phyloP scores from a whole-genome alignment of 2,329 filamentous ascomycete species.

The Lecanosticta acicola region DNA sequence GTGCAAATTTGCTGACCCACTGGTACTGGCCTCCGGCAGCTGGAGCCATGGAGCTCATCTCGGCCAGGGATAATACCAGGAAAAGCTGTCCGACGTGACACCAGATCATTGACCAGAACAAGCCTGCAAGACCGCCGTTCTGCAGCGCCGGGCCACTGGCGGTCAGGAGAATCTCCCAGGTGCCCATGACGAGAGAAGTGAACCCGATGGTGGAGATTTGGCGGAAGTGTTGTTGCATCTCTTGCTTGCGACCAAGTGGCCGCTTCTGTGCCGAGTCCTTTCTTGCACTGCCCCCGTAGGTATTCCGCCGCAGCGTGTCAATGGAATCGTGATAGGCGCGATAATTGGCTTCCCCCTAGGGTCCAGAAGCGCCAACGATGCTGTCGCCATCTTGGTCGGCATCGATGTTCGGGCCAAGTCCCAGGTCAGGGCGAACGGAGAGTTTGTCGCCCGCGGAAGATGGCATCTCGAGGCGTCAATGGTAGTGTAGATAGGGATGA shows the following conservation, averaged over 20 bases:
- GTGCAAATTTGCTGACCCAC: slow-evolving; percentile 42
- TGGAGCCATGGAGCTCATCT: slow-evolving; percentile 33
- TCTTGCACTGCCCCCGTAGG: neutral
- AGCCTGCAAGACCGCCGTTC: slow-evolving; percentile 26
- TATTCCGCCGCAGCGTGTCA: neutral
- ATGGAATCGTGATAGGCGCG: neutral
- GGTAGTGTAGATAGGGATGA: too few relatives aligned
- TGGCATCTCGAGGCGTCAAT: too few relatives aligned
- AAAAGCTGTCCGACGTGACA: slow-evolving; percentile 27
- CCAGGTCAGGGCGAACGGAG: too few relatives aligned
- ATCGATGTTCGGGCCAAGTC: neutral
- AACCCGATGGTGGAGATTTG: slow-evolving; percentile 33
- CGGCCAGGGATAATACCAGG: slow-evolving; percentile 32
- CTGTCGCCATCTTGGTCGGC: neutral
- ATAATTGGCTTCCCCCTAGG: neutral
- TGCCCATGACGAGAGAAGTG: slow-evolving; percentile 46
- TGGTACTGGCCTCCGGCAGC: slow-evolving; percentile 27
- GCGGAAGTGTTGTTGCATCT: slow-evolving; percentile 23
- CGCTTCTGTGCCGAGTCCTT: slow-evolving; percentile 6
- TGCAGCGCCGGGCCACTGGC: slow-evolving; percentile 22
- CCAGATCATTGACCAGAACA: slow-evolving; percentile 30
- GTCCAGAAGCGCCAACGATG: neutral
- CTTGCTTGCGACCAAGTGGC: slow-evolving; percentile 12
- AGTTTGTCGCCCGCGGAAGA: too few relatives aligned
- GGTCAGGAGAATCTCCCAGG: slow-evolving; percentile 43